phyloP scores from a whole-genome alignment of 495 filamentous ascomycete species.

The Aspergillus haitiensis region DNA sequence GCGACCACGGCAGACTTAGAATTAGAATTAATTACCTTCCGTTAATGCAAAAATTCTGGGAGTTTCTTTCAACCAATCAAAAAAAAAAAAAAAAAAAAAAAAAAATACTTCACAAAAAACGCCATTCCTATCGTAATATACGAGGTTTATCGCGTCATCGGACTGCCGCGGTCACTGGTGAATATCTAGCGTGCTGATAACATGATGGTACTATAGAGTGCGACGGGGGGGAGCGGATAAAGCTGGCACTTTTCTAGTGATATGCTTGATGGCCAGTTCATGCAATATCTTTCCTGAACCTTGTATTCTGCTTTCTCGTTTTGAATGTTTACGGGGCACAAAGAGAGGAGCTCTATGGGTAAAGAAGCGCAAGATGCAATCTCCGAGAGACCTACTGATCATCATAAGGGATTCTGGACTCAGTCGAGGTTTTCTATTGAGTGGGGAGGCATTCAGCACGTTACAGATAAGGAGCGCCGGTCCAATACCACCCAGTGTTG shows the following conservation, averaged over 20 bases:
- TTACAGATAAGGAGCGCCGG: conserved; percentile 61
- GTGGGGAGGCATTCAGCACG: conserved; percentile 64
- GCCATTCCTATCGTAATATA: conserved; percentile 28
- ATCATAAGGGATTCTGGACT: conserved; percentile 5
- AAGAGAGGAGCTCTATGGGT: conserved; percentile 5
- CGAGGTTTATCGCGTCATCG: conserved; percentile 24
- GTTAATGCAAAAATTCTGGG: not conserved
- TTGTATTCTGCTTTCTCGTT: not conserved
- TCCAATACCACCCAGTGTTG: conserved; percentile 52
- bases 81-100: too few species aligned
- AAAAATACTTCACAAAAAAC: too few species aligned
- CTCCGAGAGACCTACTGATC: not conserved
- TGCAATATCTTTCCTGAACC: not conserved
- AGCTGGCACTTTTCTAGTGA: not conserved
- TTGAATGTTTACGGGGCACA: not conserved
- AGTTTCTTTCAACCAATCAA: too few species aligned
- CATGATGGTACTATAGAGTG: not conserved
- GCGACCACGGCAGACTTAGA: not conserved
- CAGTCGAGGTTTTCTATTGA: conserved; percentile 55
- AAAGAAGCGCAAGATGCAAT: conserved; percentile 2
- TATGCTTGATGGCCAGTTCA: not conserved
- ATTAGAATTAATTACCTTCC: not conserved
- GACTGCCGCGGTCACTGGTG: conserved; percentile 2
- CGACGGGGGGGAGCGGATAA: conserved; percentile 4
- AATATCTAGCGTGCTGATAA: not conserved